Base-by-base conservation (phyloP, 2,329 filamentous ascomycete species). In the Teratosphaeria pseudoeucalypti region DNA sequence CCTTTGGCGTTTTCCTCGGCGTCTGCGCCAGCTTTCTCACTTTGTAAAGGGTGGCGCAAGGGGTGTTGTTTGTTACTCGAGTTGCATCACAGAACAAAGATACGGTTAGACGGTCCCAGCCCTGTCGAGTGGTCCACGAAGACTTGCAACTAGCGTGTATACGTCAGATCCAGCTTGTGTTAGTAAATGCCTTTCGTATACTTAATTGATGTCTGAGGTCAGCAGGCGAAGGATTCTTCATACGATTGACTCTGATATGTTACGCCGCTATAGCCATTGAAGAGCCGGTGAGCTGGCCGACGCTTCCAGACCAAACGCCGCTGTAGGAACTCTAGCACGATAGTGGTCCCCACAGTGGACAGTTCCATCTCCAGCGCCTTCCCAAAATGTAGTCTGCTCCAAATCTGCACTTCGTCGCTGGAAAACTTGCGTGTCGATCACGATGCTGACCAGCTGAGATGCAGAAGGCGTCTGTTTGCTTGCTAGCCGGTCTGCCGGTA, bases 11-110 rank as follows among this genome's bases (percentile, higher is more conserved):
- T 23, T 63, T 61, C 9, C 12, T 70, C n/a, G 67, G 59, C 39
- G 64, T 60, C 29, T 52, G 64, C 27, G 65, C 60, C 37, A 66
- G 64, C 58, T 58, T 66, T 55, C 61, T 68, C 32, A 56, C 65
- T 34, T 60, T 68, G 57, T 68, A 66, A 60, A 63, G n/a, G n/a
- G 23, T 23, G n/a, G 16, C 43, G 19, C 43, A 2, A 7, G 9
- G 43, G 6, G 16, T 19, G 19, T 49, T 3, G 19, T 7, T n/a
- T 19, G 3, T 6, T 49, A n/a, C n/a, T 19, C 9, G 16, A 49
- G n/a, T 49, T 23, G 16, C 19, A 49, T n/a, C 6, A 11, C 43
- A 49, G n/a, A 49, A 49, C 9, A 23, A 49, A 26, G 43, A 23
- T 10, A 47, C 19, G 14, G 23, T 23, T 23, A 23, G 23, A 23